A percentile compares a stretch with the other conserved stretches of the same genome.
phyloP scores from a whole-genome alignment of 768 basidiomycete genomes.

The Serendipita sp. region DNA sequence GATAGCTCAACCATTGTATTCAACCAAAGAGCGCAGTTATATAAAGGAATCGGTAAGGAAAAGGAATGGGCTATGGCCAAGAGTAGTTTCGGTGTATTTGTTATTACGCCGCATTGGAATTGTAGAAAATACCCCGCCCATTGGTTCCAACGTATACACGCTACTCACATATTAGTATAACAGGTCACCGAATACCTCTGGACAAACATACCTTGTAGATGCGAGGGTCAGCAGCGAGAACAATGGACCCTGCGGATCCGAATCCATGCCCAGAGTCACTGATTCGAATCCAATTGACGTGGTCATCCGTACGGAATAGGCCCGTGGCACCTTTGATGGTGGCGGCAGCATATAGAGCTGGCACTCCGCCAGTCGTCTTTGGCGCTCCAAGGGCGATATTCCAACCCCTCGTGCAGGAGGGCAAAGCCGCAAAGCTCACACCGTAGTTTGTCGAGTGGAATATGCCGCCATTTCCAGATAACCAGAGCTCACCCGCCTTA shows the following conservation, averaged over 20 bases:
- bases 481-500: slow-evolving; percentile 46
- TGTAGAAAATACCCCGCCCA: slow-evolving; percentile 4
- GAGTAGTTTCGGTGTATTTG: no score
- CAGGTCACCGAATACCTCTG: background rate
- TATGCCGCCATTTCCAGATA: slow-evolving; percentile 36
- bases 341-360: slow-evolving; percentile 39
- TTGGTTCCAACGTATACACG: background rate
- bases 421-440: slow-evolving; percentile 29
- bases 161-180: background rate
- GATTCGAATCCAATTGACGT: slow-evolving; percentile 39
- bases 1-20: no score
- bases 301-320: slow-evolving; percentile 41
- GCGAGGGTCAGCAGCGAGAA: slow-evolving; percentile 35
- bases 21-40: no score
- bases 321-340: slow-evolving; percentile 29
- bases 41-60: no score
- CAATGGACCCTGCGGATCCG: slow-evolving; percentile 31
- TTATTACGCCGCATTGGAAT: background rate
- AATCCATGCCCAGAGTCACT: slow-evolving; percentile 44
- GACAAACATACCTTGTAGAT: background rate
- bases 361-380: slow-evolving; percentile 28
- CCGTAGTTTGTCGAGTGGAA: slow-evolving; percentile 43
- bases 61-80: no score
- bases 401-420: slow-evolving; percentile 37
- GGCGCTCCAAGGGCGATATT: slow-evolving; percentile 43